Evolutionary conservation across 768 basidiomycete species (phyloP), one percentile per base, ranked within the genome.

Genomic region (Agaricus blazei): DNA sequence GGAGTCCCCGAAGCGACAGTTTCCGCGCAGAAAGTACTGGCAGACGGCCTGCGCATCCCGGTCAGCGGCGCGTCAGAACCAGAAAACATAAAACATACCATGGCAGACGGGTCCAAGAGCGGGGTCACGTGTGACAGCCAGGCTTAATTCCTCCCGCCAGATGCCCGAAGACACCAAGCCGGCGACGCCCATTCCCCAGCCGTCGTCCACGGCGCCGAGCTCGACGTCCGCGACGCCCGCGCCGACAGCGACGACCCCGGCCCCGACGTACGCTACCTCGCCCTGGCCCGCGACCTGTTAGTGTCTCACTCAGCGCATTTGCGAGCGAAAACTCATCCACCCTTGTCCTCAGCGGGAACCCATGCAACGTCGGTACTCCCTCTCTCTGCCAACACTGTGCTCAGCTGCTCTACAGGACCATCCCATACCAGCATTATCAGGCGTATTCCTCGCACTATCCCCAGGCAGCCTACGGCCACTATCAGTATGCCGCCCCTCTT

Each of bases 1-100:
- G 36, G 67, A 70, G 48, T 74, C 69, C 3, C 88, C 88, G 61
- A 84, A 90, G 61, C 73, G 80, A 70, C 88, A 90, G 36, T 70
- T 62, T 6, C 87, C 88, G 14, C 81, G 78, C 42, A 85, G 64
- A 63, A 76, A 88, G 67, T 73, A 90, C 45, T 75, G 71, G 63
- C 88, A 90, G 0, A 86, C 76, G 6, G 65, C 65, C 87, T 87
- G 44, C 19, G 1, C 19, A 1, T 19, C 19, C 1, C 19, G 19
- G 19, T 19, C 19, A 19, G 19, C 19, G 19, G 19, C 19, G 19
- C 19, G 19, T 19, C 19, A n/a, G 19, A 19, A 19, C 19, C 19
- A 19, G 19, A 19, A 19, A 19, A 19, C 19, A 19, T 19, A 19
- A 1, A 19, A 52, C 29, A 38, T 34, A 54, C 52, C 52, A 54